Percentiles rank a stretch among this genome's conserved stretches.
These are phyloP conservation scores for Nigrograna mackinnonii DNA, from an alignment of 2,329 filamentous ascomycete genomes.

Conservation along the genomic window DNA sequence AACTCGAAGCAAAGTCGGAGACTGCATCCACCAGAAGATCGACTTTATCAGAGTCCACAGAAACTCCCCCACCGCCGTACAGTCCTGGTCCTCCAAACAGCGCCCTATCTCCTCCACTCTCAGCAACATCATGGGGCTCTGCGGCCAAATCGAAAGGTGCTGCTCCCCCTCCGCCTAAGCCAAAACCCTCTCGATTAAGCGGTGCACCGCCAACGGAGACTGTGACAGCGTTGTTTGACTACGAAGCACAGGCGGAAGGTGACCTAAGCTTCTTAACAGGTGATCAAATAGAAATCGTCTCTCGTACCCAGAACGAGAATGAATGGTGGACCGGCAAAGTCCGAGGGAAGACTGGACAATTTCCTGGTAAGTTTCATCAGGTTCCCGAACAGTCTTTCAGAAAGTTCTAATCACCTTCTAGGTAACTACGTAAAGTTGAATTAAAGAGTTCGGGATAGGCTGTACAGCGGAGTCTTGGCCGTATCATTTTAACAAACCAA, in stretches of 20 bases:
- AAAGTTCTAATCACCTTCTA: conserved; percentile 33
- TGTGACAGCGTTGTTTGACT: conserved; percentile 92
- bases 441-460: no score
- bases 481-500: no score
- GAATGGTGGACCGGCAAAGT: conserved; percentile 96
- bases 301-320: conserved; percentile 84
- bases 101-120: conserved; percentile 29
- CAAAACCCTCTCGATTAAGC: conserved; percentile 72
- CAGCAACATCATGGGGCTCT: conserved; percentile 45
- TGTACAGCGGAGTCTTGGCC: no score
- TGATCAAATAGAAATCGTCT: conserved; percentile 86
- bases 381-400: background rate
- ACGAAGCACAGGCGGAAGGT: conserved; percentile 91
- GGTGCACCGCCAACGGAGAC: conserved; percentile 70
- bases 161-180: conserved; percentile 55
- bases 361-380: conserved; percentile 72
- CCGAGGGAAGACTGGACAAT: conserved; percentile 82
- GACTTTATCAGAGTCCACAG: conserved; percentile 34
- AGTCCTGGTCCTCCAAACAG: conserved; percentile 32
- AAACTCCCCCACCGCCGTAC: conserved; percentile 45
- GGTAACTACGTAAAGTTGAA: conserved; percentile 48
- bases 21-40: conserved; percentile 20
- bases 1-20: conserved; percentile 38
- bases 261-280: conserved; percentile 89
- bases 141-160: conserved; percentile 53